Conservation (phyloP, 2,329 filamentous ascomycete genomes). For the Beauveria asiatica region DNA sequence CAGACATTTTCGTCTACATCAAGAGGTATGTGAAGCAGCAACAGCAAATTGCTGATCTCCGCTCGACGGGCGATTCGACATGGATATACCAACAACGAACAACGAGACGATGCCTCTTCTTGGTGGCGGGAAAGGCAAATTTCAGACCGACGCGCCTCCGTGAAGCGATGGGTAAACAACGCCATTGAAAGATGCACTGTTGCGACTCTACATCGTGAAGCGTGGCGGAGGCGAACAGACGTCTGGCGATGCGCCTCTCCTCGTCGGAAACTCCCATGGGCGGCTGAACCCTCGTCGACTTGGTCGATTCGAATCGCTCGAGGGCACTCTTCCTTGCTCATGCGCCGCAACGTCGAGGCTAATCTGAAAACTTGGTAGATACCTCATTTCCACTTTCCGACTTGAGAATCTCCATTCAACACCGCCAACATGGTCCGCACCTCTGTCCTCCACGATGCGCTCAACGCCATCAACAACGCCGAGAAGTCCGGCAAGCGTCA, state of each 20-base stretch:
- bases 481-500: conserved; percentile 99
- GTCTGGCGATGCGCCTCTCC: conserved; percentile 52
- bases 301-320: conserved; percentile 24
- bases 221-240: conserved; percentile 13
- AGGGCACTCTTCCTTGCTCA: conserved; percentile 62
- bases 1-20: conserved; percentile 15
- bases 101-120: conserved; percentile 35
- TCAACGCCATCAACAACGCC: conserved; percentile 99
- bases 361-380: conserved; percentile 48
- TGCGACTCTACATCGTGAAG: neutral
- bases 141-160: conserved; percentile 24
- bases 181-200: conserved; percentile 4
- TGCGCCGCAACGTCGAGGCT: conserved; percentile 49
- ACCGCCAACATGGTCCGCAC: conserved; percentile 96
- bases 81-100: conserved; percentile 11
- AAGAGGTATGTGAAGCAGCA: conserved; percentile 37
- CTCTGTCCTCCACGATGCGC: conserved; percentile 98
- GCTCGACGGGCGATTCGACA: conserved; percentile 23
- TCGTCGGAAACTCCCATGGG: conserved; percentile 47
- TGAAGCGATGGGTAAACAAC: conserved; percentile 2
- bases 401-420: conserved; percentile 67
- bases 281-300: conserved; percentile 59
- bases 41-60: conserved; percentile 8
- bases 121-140: conserved; percentile 56
- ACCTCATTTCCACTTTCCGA: conserved; percentile 56